Evolutionary conservation across 169 alveolate genomes (phyloP), one percentile per base, ranked within the genome.

Genomic region (Besnoitia besnoiti): DNA sequence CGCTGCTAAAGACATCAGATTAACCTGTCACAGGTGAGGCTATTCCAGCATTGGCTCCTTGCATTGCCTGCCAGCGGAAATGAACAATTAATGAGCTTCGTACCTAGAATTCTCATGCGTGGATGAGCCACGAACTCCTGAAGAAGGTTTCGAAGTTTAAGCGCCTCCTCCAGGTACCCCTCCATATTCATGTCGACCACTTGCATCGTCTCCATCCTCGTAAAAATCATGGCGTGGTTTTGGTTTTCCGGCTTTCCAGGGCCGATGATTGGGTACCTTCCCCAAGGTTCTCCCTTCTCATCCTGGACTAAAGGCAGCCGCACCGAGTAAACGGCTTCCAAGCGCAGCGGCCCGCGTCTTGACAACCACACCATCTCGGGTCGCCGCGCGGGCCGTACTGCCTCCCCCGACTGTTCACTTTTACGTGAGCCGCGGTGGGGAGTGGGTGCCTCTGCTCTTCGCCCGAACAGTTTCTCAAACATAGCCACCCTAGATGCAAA

Each of bases 131-230:
- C 90, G 49, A 92, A 92, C 37, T 85, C 94, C 77, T 92, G 94
- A 8, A 91, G 91, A 79, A 91, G 80, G 44, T 85, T 85, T 42
- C 92, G 94, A 27, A 91, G 94, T 50, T 92, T 92, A 27, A 92
- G 85, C 4, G 94, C 85, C 85, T 92, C 92, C 33, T 92, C 94
- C 33, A 92, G 85, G 62, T 92, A 92, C 30, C 92, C 85, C 46
- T 92, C 94, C 94, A 92, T 92, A 55, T 92, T 92, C 94, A 92
- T 92, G 62, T 92, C 94, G 92, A 85, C 77, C 61, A 75, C 90
- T 51, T 92, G 94, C 94, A 92, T 40, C 27, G 91, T 77, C 46
- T 92, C 94, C 92, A 85, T 85, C 37, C 94, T 39, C 4, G 94
- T 75, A 37, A 92, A 92, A 37, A 85, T 77, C 85, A 85, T 92